Conservation (phyloP, 176 grass and related monocot species). For the Chloris gayana region DNA sequence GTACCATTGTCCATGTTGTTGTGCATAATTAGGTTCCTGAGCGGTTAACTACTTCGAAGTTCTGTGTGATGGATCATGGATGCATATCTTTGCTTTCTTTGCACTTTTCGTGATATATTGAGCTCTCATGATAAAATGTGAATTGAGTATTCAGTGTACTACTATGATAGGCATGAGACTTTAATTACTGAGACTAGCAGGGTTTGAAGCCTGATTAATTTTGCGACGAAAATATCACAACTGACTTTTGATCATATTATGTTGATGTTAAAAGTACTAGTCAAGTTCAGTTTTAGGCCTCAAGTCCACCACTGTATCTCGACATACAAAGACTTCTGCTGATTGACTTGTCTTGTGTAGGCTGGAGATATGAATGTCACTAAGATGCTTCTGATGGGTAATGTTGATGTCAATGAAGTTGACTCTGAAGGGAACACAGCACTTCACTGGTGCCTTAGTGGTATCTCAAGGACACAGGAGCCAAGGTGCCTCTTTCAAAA, state of each 20-base stretch:
- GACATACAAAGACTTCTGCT: neutral
- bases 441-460: constrained; percentile 71
- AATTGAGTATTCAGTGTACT: constrained; percentile 7
- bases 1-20: neutral
- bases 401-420: constrained; percentile 57
- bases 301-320: neutral
- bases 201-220: neutral
- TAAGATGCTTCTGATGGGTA: constrained; percentile 62
- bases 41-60: constrained; percentile 1
- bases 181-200: neutral
- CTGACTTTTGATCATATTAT: neutral
- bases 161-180: neutral
- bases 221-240: neutral
- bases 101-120: neutral
- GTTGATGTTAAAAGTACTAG: neutral
- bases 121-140: neutral
- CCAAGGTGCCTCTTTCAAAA: constrained; percentile 43
- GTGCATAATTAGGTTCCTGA: constrained; percentile 3
- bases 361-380: constrained; percentile 51
- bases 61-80: neutral
- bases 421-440: constrained; percentile 60
- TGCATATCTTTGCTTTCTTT: neutral
- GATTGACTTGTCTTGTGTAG: constrained; percentile 30
- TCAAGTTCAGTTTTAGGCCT: neutral
- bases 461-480: constrained; percentile 55